Base-by-base conservation (phyloP, 208 protist genomes). In the Crithidia brevicula region DNA sequence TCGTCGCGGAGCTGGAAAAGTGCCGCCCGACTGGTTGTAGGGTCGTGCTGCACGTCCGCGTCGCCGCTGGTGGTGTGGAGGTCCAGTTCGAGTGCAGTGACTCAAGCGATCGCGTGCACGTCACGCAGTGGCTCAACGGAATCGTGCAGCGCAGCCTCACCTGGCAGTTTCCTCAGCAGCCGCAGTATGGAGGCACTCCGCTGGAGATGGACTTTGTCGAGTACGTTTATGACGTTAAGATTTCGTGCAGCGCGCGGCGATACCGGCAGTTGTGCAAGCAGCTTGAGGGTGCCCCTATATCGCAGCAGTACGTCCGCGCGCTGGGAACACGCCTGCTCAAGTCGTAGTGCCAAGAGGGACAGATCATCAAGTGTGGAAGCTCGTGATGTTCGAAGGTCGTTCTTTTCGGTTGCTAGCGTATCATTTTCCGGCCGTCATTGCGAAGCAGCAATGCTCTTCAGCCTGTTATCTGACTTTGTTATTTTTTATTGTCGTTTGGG, bases 131-230 rank as follows among this genome's bases (percentile, higher is more conserved):
- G 88, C 54, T 93, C 28, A 92, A 79, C 50, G 77, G 53, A 20
- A 86, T 96, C 31, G 82, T 88, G 2, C 45, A 92, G 47, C 83
- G 88, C 25, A 93, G 86, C 53, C 70, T 96, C 20, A 82, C 81
- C 9, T 96, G 91, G 91, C 76, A 89, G 59, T 79, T 96, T 45
- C 61, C 62, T 4, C 59, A 81, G 31, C 46, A 74, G 1, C 72
- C 85, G 9, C 58, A 86, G 20, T 74, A 89, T 25, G 83, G 83
- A n/a, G 83, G 77, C 27, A 23, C 59, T 1, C 52, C 47, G 33
- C 45, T 94, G 30, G 86, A 94, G 9, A 81, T 94, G n/a, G 86
- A 91, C 28, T 89, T 85, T 60, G 65, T 94, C 3, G 86, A 94
- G 71, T 93, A 94, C 60, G 59, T 94, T 20, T 96, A 93, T 63